Conservation (phyloP, 257 asterid species). For the Penstemon newberryi region DNA sequence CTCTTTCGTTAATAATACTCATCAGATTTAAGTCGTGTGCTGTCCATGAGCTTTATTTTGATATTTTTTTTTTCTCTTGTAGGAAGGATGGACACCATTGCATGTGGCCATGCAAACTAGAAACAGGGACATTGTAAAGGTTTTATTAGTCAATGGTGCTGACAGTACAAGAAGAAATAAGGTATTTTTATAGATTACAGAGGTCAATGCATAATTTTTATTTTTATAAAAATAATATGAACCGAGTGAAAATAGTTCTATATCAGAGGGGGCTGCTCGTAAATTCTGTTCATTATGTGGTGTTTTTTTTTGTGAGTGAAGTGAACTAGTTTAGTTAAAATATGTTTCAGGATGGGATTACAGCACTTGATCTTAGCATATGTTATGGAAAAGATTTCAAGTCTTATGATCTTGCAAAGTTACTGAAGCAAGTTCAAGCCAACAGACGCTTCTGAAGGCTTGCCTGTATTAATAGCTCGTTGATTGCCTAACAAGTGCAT, state of each 20-base stretch:
- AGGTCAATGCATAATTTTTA: not conserved
- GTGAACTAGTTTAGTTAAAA: not conserved
- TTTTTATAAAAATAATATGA: not conserved
- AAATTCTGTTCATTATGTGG: slow-evolving; percentile 1
- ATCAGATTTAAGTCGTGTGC: too few relatives aligned
- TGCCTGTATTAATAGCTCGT: not conserved
- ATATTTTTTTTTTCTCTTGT: slow-evolving; percentile 8
- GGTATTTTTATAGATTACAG: slow-evolving; percentile 39
- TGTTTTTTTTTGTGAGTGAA: not conserved
- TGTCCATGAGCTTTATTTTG: too few relatives aligned
- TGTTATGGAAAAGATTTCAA: slow-evolving; percentile 95
- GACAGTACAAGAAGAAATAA: slow-evolving; percentile 69
- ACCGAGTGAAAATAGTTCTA: not conserved
- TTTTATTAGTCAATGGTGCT: slow-evolving; percentile 80
- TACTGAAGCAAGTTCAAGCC: slow-evolving; percentile 76
- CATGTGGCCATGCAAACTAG: slow-evolving; percentile 90
- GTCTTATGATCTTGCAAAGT: slow-evolving; percentile 84
- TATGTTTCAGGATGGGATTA: slow-evolving; percentile 59
- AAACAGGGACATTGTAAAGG: slow-evolving; percentile 71
- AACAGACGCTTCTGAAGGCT: slow-evolving; percentile 41
- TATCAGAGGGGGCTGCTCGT: not conserved
- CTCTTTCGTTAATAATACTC: too few relatives aligned
- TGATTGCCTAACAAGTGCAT: not conserved
- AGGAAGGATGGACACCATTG: slow-evolving; percentile 97
- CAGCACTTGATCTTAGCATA: slow-evolving; percentile 72